Evolutionary conservation across 2,329 filamentous ascomycete genomes (phyloP).

Genomic region (Sphaerulina vaccinii): DNA sequence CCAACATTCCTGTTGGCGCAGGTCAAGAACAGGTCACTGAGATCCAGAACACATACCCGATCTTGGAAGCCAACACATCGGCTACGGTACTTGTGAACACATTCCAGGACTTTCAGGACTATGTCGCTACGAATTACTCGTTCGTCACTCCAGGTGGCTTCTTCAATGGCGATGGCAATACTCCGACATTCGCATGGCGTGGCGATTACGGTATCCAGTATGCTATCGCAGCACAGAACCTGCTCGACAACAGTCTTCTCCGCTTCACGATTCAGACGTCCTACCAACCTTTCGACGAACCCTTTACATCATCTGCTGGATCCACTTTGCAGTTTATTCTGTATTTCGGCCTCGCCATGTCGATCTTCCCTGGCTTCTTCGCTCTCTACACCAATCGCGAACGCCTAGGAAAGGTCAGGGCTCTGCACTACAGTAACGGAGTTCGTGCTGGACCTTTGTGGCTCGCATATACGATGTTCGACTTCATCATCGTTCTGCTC

Average conservation of each 20-base stretch:
- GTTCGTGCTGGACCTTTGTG: constrained; percentile 79
- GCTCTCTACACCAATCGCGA: constrained; percentile 86
- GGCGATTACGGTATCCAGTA: constrained; percentile 62
- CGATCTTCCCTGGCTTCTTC: constrained; percentile 81
- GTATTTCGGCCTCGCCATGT: constrained; percentile 78
- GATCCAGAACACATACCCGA: constrained; percentile 29
- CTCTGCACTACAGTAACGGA: constrained; percentile 88
- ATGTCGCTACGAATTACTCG: constrained; percentile 61
- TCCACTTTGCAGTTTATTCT: constrained; percentile 74
- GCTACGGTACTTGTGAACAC: constrained; percentile 59
- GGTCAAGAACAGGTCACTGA: constrained; percentile 31
- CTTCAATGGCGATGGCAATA: constrained; percentile 65
- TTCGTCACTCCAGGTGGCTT: constrained; percentile 76
- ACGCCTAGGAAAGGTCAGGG: constrained; percentile 72
- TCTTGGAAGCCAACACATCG: constrained; percentile 19
- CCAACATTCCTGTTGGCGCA: constrained; percentile 44
- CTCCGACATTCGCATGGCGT: constrained; percentile 68
- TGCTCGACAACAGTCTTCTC: constrained; percentile 75
- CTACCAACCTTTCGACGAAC: constrained; percentile 73
- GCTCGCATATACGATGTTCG: constrained; percentile 78
- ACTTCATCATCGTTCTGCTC: constrained; percentile 70
- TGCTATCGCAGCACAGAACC: constrained; percentile 80
- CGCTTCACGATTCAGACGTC: constrained; percentile 68
- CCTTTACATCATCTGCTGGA: constrained; percentile 67
- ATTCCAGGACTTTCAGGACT: constrained; percentile 66